A percentile compares a stretch with the other conserved stretches of the same genome.
phyloP scores from a whole-genome alignment of 2,329 filamentous ascomycete genomes.

The Raffaelea deltoideospora region DNA sequence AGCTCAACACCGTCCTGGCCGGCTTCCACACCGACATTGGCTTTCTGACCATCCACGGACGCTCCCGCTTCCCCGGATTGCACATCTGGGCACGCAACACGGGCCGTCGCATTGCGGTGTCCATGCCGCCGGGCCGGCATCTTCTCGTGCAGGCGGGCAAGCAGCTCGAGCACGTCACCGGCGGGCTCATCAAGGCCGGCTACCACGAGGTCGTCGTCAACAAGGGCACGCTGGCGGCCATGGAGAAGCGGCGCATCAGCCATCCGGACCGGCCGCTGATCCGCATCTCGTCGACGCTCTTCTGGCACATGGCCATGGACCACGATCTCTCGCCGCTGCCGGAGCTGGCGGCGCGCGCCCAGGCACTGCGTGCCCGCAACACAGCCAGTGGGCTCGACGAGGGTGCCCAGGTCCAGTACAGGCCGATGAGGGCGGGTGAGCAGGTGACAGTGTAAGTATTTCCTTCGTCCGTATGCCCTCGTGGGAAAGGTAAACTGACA shows the following conservation, averaged over 20 bases:
- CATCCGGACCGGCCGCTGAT: constrained; percentile 34
- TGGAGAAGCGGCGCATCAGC: constrained; percentile 25
- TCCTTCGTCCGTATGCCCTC: constrained; percentile 5
- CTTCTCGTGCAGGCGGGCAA: constrained; percentile 47
- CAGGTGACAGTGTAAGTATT: constrained; percentile 39
- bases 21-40: constrained; percentile 51
- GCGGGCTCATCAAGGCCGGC: constrained; percentile 44
- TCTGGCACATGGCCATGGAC: constrained; percentile 45
- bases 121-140: constrained; percentile 41
- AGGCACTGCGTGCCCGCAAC: constrained; percentile 28
- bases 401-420: constrained; percentile 32
- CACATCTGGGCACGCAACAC: constrained; percentile 51
- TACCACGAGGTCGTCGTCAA: constrained; percentile 48
- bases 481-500: background rate
- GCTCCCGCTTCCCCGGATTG: constrained; percentile 44
- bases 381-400: constrained; percentile 35
- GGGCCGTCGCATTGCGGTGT: constrained; percentile 40
- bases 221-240: constrained; percentile 30
- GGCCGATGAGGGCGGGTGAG: constrained; percentile 40
- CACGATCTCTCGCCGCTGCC: constrained; percentile 38
- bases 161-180: constrained; percentile 46
- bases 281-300: constrained; percentile 44
- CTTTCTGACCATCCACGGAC: constrained; percentile 50
- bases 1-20: constrained; percentile 41
- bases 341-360: constrained; percentile 28